Evolutionary conservation across 2,329 filamentous ascomycete genomes (phyloP).

Genomic region (Penicillium sp.): DNA sequence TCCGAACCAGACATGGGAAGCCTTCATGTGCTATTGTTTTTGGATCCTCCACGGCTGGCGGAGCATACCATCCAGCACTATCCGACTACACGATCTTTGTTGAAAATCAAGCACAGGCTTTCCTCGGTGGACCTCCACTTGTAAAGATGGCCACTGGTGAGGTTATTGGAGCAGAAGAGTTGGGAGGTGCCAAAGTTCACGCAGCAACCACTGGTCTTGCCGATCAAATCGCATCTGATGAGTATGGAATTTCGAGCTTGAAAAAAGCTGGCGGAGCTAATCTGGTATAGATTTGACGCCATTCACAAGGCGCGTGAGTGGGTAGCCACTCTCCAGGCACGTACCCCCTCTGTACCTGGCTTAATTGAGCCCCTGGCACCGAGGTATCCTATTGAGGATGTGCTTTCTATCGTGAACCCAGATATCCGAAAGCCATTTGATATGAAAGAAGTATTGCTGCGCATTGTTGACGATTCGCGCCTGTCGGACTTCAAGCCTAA

Average conservation of each 20-base stretch:
- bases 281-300: constrained; percentile 38
- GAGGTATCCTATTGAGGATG: constrained; percentile 39
- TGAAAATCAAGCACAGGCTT: constrained; percentile 47
- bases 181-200: constrained; percentile 48
- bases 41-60: constrained; percentile 47
- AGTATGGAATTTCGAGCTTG: constrained; percentile 26
- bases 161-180: constrained; percentile 42
- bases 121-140: constrained; percentile 47
- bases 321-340: constrained; percentile 28
- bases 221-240: constrained; percentile 47
- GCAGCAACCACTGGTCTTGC: constrained; percentile 44
- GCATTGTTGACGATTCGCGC: constrained; percentile 46
- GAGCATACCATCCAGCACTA: constrained; percentile 44
- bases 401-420: constrained; percentile 39
- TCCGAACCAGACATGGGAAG: constrained; percentile 39
- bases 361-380: constrained; percentile 20
- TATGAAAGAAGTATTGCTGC: constrained; percentile 43
- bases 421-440: constrained; percentile 45
- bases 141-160: constrained; percentile 52
- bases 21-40: constrained; percentile 49
- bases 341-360: neutral
- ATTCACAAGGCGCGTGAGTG: constrained; percentile 43
- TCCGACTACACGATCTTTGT: constrained; percentile 49
- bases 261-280: neutral
- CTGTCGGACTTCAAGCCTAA: constrained; percentile 44